phyloP scores from a whole-genome alignment of 2,329 filamentous ascomycete species.

The Nemania sp. region DNA sequence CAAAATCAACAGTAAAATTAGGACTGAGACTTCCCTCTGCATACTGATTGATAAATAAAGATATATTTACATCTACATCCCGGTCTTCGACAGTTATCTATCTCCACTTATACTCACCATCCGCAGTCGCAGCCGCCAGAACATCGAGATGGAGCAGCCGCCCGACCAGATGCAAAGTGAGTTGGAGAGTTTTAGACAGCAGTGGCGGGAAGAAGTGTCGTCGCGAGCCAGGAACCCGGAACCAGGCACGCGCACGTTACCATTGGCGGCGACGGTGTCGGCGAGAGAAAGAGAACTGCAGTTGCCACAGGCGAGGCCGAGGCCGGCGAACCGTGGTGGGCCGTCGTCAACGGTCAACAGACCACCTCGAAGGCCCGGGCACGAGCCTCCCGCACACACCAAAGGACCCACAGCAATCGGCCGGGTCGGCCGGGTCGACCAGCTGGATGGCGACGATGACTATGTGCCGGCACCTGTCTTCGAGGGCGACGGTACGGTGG shows the following conservation, averaged over 20 bases:
- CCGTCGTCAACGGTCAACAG: constrained; percentile 25
- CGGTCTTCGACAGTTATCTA: neutral
- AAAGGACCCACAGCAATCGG: constrained; percentile 23
- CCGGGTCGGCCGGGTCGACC: constrained; percentile 11
- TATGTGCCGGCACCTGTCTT: constrained; percentile 37
- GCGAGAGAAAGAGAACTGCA: constrained; percentile 9
- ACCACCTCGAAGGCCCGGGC: constrained; percentile 20
- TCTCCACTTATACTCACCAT: neutral
- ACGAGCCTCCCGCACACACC: constrained; percentile 24
- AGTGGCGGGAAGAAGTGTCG: constrained; percentile 82
- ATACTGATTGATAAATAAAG: no score
- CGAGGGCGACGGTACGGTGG: constrained; percentile 37
- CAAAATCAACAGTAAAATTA: no score
- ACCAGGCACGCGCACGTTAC: neutral
- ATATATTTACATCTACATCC: no score
- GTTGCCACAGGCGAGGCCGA: constrained; percentile 24
- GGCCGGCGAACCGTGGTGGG: neutral
- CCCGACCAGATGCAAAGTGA: constrained; percentile 60
- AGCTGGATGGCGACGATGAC: constrained; percentile 40
- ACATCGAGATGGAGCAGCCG: constrained; percentile 33
- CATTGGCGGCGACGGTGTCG: neutral
- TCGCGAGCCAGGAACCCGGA: constrained; percentile 43
- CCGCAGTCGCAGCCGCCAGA: neutral
- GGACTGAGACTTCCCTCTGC: no score
- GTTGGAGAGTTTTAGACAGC: constrained; percentile 80